A percentile compares a stretch with the other conserved stretches of the same genome.
phyloP scores from a whole-genome alignment of 1,139 yeast genomes.

The Diutina mesorugosa region DNA sequence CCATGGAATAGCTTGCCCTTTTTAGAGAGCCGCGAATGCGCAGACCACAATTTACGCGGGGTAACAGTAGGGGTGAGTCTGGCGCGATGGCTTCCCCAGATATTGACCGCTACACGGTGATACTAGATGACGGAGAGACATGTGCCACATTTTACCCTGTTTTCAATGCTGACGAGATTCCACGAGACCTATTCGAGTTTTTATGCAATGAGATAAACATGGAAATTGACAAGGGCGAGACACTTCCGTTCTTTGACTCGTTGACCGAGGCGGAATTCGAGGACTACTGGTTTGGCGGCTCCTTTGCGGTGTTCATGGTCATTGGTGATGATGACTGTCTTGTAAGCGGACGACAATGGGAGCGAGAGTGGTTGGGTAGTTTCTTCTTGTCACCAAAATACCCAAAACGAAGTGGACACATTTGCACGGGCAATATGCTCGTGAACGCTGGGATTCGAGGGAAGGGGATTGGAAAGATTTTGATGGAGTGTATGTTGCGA shows the following conservation, averaged over 20 bases:
- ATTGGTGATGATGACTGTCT: slow-evolving; percentile 56
- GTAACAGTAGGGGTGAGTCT: background rate
- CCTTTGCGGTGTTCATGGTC: slow-evolving; percentile 79
- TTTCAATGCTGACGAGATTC: slow-evolving; percentile 48
- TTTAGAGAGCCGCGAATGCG: background rate
- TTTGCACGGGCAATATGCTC: slow-evolving; percentile 81
- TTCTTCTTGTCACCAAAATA: slow-evolving; percentile 78
- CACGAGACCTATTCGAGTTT: slow-evolving; percentile 67
- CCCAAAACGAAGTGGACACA: slow-evolving; percentile 87
- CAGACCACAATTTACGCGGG: background rate
- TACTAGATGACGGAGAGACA: slow-evolving; percentile 79
- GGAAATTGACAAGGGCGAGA: slow-evolving; percentile 84
- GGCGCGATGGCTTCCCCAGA: background rate
- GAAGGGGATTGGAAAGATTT: slow-evolving; percentile 80
- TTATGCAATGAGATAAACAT: slow-evolving; percentile 85
- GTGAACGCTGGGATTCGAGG: slow-evolving; percentile 90
- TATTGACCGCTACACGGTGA: slow-evolving; percentile 39
- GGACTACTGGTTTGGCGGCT: slow-evolving; percentile 67
- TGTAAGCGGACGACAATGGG: slow-evolving; percentile 65
- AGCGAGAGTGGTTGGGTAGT: slow-evolving; percentile 77
- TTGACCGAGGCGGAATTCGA: slow-evolving; percentile 62
- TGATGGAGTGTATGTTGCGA: slow-evolving; percentile 71
- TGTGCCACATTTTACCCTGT: slow-evolving; percentile 89
- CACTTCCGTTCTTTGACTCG: slow-evolving; percentile 74
- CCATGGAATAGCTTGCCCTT: slow-evolving; percentile 14